Conservation (phyloP, 2,329 filamentous ascomycete species). For the Pyricularia sp. region DNA sequence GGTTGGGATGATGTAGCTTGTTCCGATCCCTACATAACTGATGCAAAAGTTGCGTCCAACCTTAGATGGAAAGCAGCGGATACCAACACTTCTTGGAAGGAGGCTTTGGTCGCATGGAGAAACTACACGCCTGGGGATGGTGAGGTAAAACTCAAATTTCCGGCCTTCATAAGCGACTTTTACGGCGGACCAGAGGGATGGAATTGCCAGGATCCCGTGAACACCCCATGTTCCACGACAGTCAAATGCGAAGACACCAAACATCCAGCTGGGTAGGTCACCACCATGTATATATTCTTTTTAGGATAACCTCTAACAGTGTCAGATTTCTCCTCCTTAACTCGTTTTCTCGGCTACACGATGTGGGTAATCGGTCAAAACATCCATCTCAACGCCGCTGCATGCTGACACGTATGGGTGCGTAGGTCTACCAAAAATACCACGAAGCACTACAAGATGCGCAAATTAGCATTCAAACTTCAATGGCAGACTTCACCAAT, state of each 20-base stretch:
- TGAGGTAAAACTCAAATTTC: background rate
- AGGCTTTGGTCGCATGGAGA: background rate
- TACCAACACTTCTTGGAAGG: background rate
- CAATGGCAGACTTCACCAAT: background rate
- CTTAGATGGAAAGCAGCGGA: background rate
- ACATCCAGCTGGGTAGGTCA: background rate
- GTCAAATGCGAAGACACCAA: background rate
- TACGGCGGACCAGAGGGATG: background rate
- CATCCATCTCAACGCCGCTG: too few species aligned
- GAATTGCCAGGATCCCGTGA: background rate
- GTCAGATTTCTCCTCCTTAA: background rate
- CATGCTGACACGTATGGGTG: background rate
- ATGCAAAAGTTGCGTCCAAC: background rate
- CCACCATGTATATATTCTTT: background rate
- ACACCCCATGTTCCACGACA: background rate
- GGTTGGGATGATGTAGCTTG: background rate
- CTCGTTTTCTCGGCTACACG: background rate
- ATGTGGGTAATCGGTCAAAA: background rate
- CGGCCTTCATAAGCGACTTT: background rate
- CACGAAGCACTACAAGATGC: background rate
- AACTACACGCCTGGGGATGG: background rate
- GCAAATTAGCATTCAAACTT: background rate
- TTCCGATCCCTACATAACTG: background rate
- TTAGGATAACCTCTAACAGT: background rate
- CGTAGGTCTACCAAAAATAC: background rate